phyloP scores from a whole-genome alignment of 257 asterid species.

The Jasminum sambac region DNA sequence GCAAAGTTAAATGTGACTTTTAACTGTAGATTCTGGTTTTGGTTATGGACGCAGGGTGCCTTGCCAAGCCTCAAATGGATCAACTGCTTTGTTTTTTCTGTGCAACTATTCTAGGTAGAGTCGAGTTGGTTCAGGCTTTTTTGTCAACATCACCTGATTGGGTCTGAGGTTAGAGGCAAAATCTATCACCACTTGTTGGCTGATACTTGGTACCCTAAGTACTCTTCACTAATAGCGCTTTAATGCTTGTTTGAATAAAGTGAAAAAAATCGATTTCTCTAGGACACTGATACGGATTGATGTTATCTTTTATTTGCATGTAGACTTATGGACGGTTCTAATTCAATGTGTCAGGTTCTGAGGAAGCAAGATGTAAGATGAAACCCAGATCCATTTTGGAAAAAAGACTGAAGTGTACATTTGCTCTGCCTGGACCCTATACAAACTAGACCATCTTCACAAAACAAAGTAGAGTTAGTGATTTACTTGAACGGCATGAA shows the following conservation, averaged over 20 bases:
- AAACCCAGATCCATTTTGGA: not conserved
- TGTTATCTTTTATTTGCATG: not conserved
- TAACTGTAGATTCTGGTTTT: not conserved
- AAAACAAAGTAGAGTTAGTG: not conserved
- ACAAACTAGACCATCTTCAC: not conserved
- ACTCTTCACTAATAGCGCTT: not conserved
- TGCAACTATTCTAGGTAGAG: conserved; percentile 17
- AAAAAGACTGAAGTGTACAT: not conserved
- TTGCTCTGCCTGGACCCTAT: not conserved
- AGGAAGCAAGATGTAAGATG: not conserved
- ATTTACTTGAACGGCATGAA: not conserved
- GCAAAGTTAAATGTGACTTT: not conserved
- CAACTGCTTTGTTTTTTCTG: conserved; percentile 6
- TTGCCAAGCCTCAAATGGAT: not conserved
- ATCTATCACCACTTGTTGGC: conserved; percentile 23
- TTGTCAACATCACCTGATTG: conserved; percentile 20
- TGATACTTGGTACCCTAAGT: conserved; percentile 34
- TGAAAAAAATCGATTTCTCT: too few species aligned
- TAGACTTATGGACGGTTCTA: not conserved
- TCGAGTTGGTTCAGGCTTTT: conserved; percentile 31
- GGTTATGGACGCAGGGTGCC: not conserved
- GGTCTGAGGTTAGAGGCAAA: conserved; percentile 24
- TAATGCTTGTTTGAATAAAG: too few species aligned
- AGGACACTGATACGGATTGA: too few species aligned
- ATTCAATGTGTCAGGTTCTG: not conserved